Base-by-base conservation (phyloP, 805 yeast genomes). In the Kuraishia hungarica region DNA sequence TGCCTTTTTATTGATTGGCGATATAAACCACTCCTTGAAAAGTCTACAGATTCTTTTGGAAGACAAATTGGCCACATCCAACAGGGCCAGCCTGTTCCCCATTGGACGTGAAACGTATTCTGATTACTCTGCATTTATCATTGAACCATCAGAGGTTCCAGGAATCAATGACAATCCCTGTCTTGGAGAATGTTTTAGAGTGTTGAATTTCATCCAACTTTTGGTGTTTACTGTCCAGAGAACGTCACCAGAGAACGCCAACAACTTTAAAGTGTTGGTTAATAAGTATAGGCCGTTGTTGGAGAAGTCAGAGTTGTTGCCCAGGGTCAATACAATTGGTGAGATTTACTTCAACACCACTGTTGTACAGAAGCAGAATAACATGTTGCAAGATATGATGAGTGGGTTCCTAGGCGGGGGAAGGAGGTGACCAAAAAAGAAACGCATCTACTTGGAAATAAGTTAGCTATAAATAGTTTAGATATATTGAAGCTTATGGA, bases 331-430 rank as follows among this genome's bases (percentile, higher is more conserved):
- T 55, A 57, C 58, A 17, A 55, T 71, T 28, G 70, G 72, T 15
- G 61, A 60, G 52, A 47, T 51, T 2, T 68, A 69, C 56, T 71
- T 68, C 58, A 58, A 60, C 24, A 64, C 64, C 23, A 57, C 67
- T 10, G 60, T 68, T 19, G 75, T 81, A 17, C 80, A 74, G 53
- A 77, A 75, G 54, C 83, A 78, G 58, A 70, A 70, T 1, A 85
- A 86, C 63, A 68, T 84, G 62, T 67, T 87, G 60, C 87, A 82
- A 67, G 85, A 83, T 61, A 74, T 93, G 76, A 89, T 94, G 96
- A 80, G 87, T 21, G 84, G 87, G 26, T 68, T 86, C 48, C 67
- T 85, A 51, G 80, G 80, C 29, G 49, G 24, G 2, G 39, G 48
- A 8, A 17, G 29, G 20, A 28, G 43, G 19, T 20, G 39, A 21